phyloP scores from a whole-genome alignment of 2,329 filamentous ascomycete genomes.

The Pyrenochaeta sp. region DNA sequence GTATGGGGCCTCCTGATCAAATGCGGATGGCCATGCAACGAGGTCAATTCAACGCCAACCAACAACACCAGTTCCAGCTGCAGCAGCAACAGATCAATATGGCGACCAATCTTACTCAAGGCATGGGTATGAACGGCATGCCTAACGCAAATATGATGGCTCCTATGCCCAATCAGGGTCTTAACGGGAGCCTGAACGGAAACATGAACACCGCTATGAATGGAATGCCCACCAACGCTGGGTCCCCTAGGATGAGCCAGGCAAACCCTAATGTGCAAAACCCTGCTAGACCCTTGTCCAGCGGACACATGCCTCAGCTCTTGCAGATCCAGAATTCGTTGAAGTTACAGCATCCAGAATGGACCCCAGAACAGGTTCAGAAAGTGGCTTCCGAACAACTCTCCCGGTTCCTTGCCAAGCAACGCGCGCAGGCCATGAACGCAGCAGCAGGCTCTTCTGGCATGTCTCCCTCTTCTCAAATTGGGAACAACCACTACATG shows the following conservation, averaged over 20 bases:
- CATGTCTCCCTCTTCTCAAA: slow-evolving; percentile 41
- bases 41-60: slow-evolving; percentile 40
- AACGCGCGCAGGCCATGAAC: slow-evolving; percentile 47
- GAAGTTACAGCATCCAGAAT: slow-evolving; percentile 47
- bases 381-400: slow-evolving; percentile 47
- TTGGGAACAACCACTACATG: slow-evolving; percentile 45
- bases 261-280: slow-evolving; percentile 39
- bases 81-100: slow-evolving; percentile 49
- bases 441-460: slow-evolving; percentile 44
- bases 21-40: slow-evolving; percentile 50
- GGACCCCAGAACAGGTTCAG: slow-evolving; percentile 42
- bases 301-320: slow-evolving; percentile 44
- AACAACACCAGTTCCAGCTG: slow-evolving; percentile 47
- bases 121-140: slow-evolving; percentile 43
- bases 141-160: slow-evolving; percentile 47
- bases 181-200: slow-evolving; percentile 45
- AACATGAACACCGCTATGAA: slow-evolving; percentile 42
- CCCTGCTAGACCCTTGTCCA: slow-evolving; percentile 37
- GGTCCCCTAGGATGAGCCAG: slow-evolving; percentile 44
- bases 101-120: slow-evolving; percentile 41
- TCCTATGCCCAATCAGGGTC: slow-evolving; percentile 38
- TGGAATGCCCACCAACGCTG: slow-evolving; percentile 43
- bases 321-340: slow-evolving; percentile 40
- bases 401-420: slow-evolving; percentile 38
- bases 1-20: slow-evolving; percentile 58